phyloP scores from a whole-genome alignment of 139 green algal species.

The Tetraselmis chui region DNA sequence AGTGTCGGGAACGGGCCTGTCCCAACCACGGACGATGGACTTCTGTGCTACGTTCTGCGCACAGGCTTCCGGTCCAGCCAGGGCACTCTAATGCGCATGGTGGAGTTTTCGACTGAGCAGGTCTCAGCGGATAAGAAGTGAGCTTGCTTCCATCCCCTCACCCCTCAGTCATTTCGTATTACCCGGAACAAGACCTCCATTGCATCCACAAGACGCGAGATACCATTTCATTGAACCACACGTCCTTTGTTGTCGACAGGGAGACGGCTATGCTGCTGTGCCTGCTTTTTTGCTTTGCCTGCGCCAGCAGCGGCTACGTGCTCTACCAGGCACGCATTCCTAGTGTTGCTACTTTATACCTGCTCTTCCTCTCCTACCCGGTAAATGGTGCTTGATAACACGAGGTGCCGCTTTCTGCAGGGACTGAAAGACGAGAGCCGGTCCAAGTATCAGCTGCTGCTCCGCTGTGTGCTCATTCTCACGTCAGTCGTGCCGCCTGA shows the following conservation, averaged over 20 bases:
- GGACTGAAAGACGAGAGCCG: constrained; percentile 26
- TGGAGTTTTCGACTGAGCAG: constrained; percentile 22
- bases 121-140: neutral
- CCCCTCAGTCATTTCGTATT: too few species aligned
- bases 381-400: too few species aligned
- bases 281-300: constrained; percentile 19
- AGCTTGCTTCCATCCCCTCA: too few species aligned
- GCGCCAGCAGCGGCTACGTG: neutral
- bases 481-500: constrained; percentile 27
- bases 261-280: constrained; percentile 21
- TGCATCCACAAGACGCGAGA: too few species aligned
- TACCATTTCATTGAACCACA: too few species aligned
- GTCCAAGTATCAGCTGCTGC: constrained; percentile 24
- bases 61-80: constrained; percentile 28
- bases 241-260: too few species aligned
- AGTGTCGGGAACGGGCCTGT: neutral
- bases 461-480: constrained; percentile 28
- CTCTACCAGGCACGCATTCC: neutral
- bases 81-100: constrained; percentile 31
- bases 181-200: too few species aligned
- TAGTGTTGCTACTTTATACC: too few species aligned
- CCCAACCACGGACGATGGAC: constrained; percentile 18
- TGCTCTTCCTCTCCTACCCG: too few species aligned
- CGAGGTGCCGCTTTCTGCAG: too few species aligned
- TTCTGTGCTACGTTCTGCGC: constrained; percentile 22